Evolutionary conservation across 352 stramenopile species (phyloP).

Genomic region (Globisporangium paddicum): DNA sequence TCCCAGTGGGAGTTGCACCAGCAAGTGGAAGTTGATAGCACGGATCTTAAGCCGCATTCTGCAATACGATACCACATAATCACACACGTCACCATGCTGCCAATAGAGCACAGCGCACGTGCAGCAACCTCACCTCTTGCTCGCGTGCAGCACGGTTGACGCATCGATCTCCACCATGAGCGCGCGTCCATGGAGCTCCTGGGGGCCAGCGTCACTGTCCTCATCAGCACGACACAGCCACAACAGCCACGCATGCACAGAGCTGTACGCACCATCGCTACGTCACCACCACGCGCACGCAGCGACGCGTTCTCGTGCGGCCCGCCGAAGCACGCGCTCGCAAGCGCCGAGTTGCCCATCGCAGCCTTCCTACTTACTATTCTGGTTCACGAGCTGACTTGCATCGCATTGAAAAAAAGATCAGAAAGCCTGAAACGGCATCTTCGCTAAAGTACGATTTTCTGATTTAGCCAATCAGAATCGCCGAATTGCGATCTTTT

Average conservation of each 20-base stretch:
- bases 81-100: not conserved
- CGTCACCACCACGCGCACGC: not conserved
- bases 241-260: not conserved
- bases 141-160: slow-evolving; percentile 4
- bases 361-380: not conserved
- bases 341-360: slow-evolving; percentile 23
- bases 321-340: slow-evolving; percentile 13
- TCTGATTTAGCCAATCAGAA: not conserved
- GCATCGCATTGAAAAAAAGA: not conserved
- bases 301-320: not conserved
- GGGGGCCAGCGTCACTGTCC: not conserved
- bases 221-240: not conserved
- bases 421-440: slow-evolving; percentile 1
- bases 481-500: slow-evolving; percentile 8
- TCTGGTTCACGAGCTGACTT: not conserved
- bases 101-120: not conserved
- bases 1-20: slow-evolving; percentile 25
- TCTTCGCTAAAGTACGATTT: slow-evolving; percentile 1
- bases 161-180: slow-evolving; percentile 11
- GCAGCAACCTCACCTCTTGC: not conserved
- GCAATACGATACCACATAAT: not conserved
- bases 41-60: slow-evolving; percentile 9
- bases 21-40: slow-evolving; percentile 8
- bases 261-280: not conserved
- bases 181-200: not conserved